A percentile compares a stretch with the other conserved stretches of the same genome.
phyloP scores from a whole-genome alignment of 257 asterid species.

The Oldenlandia corymbosa region DNA sequence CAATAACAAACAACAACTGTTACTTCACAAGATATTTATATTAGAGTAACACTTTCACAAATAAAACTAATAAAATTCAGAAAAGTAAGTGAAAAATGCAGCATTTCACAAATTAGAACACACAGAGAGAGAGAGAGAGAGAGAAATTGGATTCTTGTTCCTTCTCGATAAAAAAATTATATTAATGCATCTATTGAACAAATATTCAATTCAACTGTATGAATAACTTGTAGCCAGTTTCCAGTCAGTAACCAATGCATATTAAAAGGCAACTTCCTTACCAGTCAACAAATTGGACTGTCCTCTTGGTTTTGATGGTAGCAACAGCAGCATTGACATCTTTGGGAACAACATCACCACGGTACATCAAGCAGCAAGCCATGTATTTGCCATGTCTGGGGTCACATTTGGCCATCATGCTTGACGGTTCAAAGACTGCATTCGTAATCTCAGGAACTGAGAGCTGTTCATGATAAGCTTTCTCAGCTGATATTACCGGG shows the following conservation, averaged over 20 bases:
- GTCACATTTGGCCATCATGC: constrained; percentile 97
- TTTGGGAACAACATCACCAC: constrained; percentile 92
- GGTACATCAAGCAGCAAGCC: constrained; percentile 98
- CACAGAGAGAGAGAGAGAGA: too few species aligned
- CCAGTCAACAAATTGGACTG: constrained; percentile 95
- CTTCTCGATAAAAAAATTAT: too few species aligned
- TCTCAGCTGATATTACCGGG: constrained; percentile 84
- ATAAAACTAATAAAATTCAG: not conserved
- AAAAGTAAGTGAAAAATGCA: not conserved
- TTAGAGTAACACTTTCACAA: not conserved
- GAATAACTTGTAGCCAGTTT: too few species aligned
- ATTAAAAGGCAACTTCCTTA: constrained; percentile 31
- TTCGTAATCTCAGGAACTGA: constrained; percentile 88
- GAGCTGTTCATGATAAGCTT: constrained; percentile 84
- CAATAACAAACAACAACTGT: too few species aligned
- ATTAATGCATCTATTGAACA: too few species aligned
- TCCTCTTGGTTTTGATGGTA: constrained; percentile 79
- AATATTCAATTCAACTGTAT: not conserved
- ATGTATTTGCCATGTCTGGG: constrained; percentile 92
- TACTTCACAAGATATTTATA: too few species aligned
- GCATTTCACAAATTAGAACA: not conserved
- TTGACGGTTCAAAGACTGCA: constrained; percentile 84
- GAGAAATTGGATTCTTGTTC: not conserved
- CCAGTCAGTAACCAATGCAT: too few species aligned
- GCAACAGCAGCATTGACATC: constrained; percentile 95